Conservation (phyloP, 345 rosid species). For the Eucalyptus leucophloia region DNA sequence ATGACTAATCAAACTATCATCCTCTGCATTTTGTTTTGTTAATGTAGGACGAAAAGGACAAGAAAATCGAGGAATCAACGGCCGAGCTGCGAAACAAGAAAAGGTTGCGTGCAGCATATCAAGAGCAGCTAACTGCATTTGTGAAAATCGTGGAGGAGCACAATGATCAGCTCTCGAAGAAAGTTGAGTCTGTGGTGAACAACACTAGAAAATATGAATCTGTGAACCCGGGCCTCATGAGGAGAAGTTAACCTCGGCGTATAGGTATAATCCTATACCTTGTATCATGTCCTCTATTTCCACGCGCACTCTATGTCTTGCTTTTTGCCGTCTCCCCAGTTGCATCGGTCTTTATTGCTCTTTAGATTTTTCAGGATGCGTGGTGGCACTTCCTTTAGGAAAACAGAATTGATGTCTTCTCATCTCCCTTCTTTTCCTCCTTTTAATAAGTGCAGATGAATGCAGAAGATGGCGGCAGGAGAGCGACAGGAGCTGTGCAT, state of each 20-base stretch:
- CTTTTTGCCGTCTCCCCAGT: neutral
- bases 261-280: neutral
- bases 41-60: too few species aligned
- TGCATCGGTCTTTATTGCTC: neutral
- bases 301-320: neutral
- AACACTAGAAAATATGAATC: conserved; percentile 11
- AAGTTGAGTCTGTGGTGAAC: conserved; percentile 8
- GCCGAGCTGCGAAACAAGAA: too few species aligned
- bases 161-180: conserved; percentile 1
- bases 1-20: too few species aligned
- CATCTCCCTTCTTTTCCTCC: neutral
- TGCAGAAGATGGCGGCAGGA: neutral
- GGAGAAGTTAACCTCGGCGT: neutral
- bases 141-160: neutral
- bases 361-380: neutral
- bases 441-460: neutral
- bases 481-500: neutral
- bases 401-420: neutral
- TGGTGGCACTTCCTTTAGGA: neutral
- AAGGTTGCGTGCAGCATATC: too few species aligned
- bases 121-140: too few species aligned
- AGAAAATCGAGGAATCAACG: too few species aligned
- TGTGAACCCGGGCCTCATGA: neutral
- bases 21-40: too few species aligned
- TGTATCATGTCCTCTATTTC: neutral